Evolutionary conservation across 371 early-diverging fungal genomes (phyloP), one percentile per base, ranked within the genome.

Genomic region (Mucor ambiguus): DNA sequence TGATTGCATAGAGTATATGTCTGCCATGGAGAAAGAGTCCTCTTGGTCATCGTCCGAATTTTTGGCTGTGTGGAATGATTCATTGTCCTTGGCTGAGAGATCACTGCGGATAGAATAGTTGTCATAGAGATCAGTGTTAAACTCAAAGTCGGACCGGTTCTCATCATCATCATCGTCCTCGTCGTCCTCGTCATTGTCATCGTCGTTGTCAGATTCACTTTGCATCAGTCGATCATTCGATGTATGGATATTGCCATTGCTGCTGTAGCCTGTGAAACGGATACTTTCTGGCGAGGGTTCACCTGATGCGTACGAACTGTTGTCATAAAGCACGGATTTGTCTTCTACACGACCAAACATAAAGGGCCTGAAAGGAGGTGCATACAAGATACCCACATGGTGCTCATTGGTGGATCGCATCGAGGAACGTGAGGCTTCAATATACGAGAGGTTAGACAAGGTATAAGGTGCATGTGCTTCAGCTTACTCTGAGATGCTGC

Each of bases 371-470:
- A 85, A 80, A 2, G 85, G 83, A 1, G 89, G 89, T 1, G 84
- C 87, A 67, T 88, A 88, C 2, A 88, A 29, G 1, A 85, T 78
- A n/a, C 88, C 89, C 37, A 84, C 82, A 64, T 87, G 88, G 62
- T 78, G 71, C 0, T 76, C 83, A 37, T 73, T 74, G 8, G 70
- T 48, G 3, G 76, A 78, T 3, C 33, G 62, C 30, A 48, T 58
- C 66, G 76, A 70, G 59, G 77, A 29, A 55, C 72, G 63, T 26
- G 72, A 57, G 22, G 59, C 59, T 69, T 11, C 52, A 7, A 44
- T n/a, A 44, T 22, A 52, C 37, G 12, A 8, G 33, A 16, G 33
- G 9, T 46, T 37, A 20, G n/a, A 57, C 11, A 38, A 63, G 29
- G 33, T 9, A 33, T 8, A 33, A 33, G 9, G 33, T 30, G 30